Conservation (phyloP, 2,329 filamentous ascomycete species). For the Colletotrichum liaoningense region DNA sequence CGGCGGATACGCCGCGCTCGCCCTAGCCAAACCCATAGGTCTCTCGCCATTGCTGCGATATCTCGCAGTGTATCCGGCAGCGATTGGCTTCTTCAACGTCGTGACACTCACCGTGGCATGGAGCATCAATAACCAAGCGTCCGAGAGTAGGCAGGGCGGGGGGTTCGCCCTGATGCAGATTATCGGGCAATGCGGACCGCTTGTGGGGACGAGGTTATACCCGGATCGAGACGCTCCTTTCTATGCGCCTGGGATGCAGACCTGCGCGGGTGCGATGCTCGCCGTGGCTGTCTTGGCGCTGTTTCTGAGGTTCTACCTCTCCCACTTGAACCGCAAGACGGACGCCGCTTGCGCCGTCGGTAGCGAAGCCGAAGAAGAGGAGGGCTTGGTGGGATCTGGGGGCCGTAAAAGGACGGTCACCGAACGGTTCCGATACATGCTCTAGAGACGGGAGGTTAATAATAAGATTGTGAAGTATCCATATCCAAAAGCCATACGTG, state of each 20-base stretch:
- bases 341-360: conserved; percentile 47
- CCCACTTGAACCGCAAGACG: conserved; percentile 60
- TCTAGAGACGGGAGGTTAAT: conserved; percentile 44
- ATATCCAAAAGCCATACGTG: background rate
- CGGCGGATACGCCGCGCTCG: conserved; percentile 69
- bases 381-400: conserved; percentile 51
- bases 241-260: conserved; percentile 71
- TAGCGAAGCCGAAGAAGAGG: conserved; percentile 48
- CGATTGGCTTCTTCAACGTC: conserved; percentile 84
- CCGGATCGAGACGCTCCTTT: conserved; percentile 70
- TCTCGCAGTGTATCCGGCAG: conserved; percentile 80
- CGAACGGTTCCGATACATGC: conserved; percentile 58
- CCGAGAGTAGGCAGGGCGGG: conserved; percentile 75
- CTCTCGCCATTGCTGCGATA: conserved; percentile 70
- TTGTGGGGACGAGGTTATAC: conserved; percentile 76
- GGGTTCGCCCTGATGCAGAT: conserved; percentile 85
- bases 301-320: conserved; percentile 64
- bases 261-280: conserved; percentile 73
- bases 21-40: conserved; percentile 62
- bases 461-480: background rate
- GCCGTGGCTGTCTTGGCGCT: conserved; percentile 67
- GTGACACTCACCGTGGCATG: conserved; percentile 89
- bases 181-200: conserved; percentile 83
- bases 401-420: conserved; percentile 37
- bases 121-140: conserved; percentile 87